phyloP scores from a whole-genome alignment of 75 land plant genomes.

The Cunninghamia lanceolata region DNA sequence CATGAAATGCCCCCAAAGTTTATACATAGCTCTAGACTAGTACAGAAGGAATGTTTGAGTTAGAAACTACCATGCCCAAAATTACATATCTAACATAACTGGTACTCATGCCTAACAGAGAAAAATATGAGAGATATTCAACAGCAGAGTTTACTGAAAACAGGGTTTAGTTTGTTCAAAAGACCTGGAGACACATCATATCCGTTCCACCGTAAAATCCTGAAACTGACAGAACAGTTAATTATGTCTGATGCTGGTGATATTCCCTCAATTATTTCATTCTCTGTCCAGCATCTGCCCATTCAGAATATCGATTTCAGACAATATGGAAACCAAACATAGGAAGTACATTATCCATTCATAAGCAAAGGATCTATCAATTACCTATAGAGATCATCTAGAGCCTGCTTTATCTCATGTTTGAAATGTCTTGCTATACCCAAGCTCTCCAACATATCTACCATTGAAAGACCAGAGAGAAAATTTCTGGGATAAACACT shows the following conservation, averaged over 20 bases:
- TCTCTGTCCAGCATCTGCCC: too few species aligned
- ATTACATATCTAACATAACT: too few species aligned
- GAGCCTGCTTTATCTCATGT: constrained; percentile 32
- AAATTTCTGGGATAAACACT: constrained; percentile 45
- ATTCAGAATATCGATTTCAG: neutral
- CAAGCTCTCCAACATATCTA: constrained; percentile 43
- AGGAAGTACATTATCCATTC: neutral
- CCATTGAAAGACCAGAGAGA: constrained; percentile 29
- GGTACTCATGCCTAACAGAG: too few species aligned
- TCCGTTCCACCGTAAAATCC: too few species aligned
- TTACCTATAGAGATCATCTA: too few species aligned
- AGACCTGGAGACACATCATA: too few species aligned
- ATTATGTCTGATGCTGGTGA: too few species aligned
- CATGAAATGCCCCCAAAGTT: too few species aligned
- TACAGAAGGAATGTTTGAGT: neutral
- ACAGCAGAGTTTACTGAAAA: neutral
- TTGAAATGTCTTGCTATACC: constrained; percentile 55
- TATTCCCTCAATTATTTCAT: too few species aligned
- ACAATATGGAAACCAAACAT: neutral
- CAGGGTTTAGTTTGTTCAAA: too few species aligned
- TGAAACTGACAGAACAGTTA: too few species aligned
- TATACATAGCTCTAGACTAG: neutral
- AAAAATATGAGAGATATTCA: neutral
- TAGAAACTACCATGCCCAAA: too few species aligned
- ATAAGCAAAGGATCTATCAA: neutral